Percentiles rank a stretch among this genome's conserved stretches.
These are phyloP conservation scores for Aspergillus haitiensis DNA, from an alignment of 495 filamentous ascomycete species.

Conservation along the genomic window DNA sequence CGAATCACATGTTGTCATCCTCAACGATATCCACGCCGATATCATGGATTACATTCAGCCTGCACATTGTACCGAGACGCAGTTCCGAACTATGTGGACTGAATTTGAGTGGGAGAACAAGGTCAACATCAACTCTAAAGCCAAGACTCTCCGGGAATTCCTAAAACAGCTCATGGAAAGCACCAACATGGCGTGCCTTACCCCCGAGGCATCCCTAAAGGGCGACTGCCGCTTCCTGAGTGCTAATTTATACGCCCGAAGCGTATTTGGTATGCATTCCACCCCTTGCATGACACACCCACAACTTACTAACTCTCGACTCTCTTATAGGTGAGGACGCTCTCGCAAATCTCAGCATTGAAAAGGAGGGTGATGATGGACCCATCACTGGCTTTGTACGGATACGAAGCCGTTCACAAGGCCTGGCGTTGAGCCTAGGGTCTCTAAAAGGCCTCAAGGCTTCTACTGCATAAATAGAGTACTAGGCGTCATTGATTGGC, in stretches of 20 bases:
- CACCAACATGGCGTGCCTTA: conserved; percentile 98
- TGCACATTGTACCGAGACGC: conserved; percentile 92
- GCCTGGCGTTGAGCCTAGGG: conserved; percentile 88
- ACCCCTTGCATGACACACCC: neutral
- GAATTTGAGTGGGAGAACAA: conserved; percentile 99
- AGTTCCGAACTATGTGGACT: conserved; percentile 99
- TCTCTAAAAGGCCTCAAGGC: conserved; percentile 90
- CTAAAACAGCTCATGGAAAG: conserved; percentile 92
- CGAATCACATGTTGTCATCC: conserved; percentile 95
- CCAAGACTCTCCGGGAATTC: conserved; percentile 89
- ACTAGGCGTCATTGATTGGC: conserved; percentile 13
- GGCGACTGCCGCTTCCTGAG: conserved; percentile 98
- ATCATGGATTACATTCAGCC: conserved; percentile 99
- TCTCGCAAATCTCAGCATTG: conserved; percentile 94
- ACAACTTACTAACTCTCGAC: conserved; percentile 28
- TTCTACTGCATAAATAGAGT: conserved; percentile 45
- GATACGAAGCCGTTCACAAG: conserved; percentile 96
- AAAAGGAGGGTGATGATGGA: conserved; percentile 94
- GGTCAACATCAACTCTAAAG: conserved; percentile 98
- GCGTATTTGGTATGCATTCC: conserved; percentile 85
- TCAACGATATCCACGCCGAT: conserved; percentile 98
- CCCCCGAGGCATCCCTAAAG: conserved; percentile 92
- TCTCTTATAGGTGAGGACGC: conserved; percentile 85
- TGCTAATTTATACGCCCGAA: conserved; percentile 95
- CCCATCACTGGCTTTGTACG: conserved; percentile 98